Base-by-base conservation (phyloP, 108 stramenopile genomes). In the Cafeteria roenbergensis region DNA sequence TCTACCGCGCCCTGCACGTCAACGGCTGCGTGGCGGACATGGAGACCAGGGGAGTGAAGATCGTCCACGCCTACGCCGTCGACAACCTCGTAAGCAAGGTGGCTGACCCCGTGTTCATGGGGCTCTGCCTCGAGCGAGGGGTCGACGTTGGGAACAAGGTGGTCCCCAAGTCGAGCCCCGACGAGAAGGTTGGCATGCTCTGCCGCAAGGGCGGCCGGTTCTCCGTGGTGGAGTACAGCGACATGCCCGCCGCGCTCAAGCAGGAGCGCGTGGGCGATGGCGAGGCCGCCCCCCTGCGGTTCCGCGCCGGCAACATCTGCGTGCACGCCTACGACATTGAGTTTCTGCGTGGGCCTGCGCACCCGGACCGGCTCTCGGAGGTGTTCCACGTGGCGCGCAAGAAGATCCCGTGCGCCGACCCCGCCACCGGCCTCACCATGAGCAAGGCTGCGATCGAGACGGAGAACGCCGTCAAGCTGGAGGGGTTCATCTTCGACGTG, bases 401-500 rank as follows among this genome's bases (percentile, higher is more conserved):
- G 78, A 98, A 95, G 80, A 93, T 98, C 28, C 90, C 91, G 24
- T 88, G 75, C 59, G 92, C 85, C 55, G 81, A 90, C 64, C 79
- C 63, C 0, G 73, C 59, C 29, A 25, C 33, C 21, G 72, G 76
- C 35, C 79, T 82, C 53, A 63, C 52, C 22, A 85, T 84, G 2
- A 81, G 90, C 26, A 83, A 66, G 37, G 85, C 86, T 1, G 50
- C 9, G 20, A 8, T 61, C 21, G 17, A 64, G 26, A 42, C 69
- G 51, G 83, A 84, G 71, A 93, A 92, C 71, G 96, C 94, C n/a
- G 84, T 98, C 80, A 98, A 98, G 74, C 69, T 98, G 59, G 97
- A 98, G 71, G 82, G 85, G 17, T 98, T 98, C 80, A 95, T 98
- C 56, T 98, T 98, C 75, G 97, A 98, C 73, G 92, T 94, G 9